Evolutionary conservation across 2,329 filamentous ascomycete genomes (phyloP), one percentile per base, ranked within the genome.

Genomic region (Penicillium sp.): DNA sequence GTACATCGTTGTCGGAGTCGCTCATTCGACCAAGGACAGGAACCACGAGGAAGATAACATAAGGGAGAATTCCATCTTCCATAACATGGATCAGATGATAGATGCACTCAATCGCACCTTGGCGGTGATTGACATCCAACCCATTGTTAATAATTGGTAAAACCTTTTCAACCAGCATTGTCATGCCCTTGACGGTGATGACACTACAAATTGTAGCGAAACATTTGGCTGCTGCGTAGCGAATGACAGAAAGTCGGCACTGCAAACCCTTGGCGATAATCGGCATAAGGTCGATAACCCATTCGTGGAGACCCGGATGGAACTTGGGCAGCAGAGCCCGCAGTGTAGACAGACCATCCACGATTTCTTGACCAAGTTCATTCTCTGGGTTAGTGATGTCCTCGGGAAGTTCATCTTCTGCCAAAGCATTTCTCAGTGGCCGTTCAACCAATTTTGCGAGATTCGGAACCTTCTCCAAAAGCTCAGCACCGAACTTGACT

Each of bases 1-100:
- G 88, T 53, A 99, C 90, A 70, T 97, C 94, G 62, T 95, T 93
- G 71, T 99, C 93, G 0, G 93, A 96, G 73, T 99, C 94, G 71
- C 94, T 97, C 94, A 99, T 99, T 44, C 94, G 88, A 53, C 94
- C 94, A 50, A 99, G 83, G 4, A 99, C 94, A 15, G 94, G 94
- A 13, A 97, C 95, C 58, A 99, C 95, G 63, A 99, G 85, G 85
- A 99, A 99, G 68, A 99, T 97, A 61, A 99, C 94, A 69, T 99
- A 99, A 3, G 95, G 94, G 31, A 99, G 78, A 56, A 99, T 99
- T 38, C 86, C 84, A 71, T 97, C 94, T 60, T 96, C 94, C 94
- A 99, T 99, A 50, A 97, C 92, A 59, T 95, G 91, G 62, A 99
- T 99, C 58, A 99, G 80, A 75, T 99, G 94, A 72, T 99, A 99